Conservation (phyloP, 208 protist species). For the Angomonas deanei region DNA sequence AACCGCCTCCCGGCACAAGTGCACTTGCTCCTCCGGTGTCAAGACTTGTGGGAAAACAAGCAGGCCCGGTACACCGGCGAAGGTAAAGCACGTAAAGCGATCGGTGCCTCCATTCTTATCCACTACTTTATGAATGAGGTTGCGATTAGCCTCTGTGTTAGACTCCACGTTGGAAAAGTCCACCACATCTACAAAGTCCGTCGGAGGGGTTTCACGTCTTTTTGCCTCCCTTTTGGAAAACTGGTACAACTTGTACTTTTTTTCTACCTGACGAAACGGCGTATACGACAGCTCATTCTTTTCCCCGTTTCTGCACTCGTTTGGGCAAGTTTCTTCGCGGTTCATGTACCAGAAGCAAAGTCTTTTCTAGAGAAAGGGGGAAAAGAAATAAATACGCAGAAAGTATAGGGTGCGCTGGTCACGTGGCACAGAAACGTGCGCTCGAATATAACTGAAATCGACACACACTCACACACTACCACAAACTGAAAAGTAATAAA, state of each 20-base stretch:
- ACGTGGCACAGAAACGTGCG: too few relatives aligned
- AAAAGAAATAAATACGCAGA: too few relatives aligned
- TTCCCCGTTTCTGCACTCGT: conserved; percentile 2
- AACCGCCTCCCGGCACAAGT: conserved; percentile 48
- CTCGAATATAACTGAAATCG: too few relatives aligned
- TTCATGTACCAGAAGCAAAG: too few relatives aligned
- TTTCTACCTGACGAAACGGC: conserved; percentile 47
- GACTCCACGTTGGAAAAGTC: conserved; percentile 33
- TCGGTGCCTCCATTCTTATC: neutral
- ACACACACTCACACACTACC: neutral
- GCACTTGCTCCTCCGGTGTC: conserved; percentile 40
- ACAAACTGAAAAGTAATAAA: neutral
- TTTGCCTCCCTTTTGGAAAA: conserved; percentile 26
- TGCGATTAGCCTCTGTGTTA: conserved; percentile 51
- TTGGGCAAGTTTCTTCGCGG: conserved; percentile 1
- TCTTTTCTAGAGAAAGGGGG: too few relatives aligned
- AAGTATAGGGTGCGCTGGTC: too few relatives aligned
- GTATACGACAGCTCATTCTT: conserved; percentile 18
- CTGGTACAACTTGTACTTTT: conserved; percentile 69
- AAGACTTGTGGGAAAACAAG: conserved; percentile 55
- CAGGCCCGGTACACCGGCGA: conserved; percentile 61
- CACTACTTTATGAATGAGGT: conserved; percentile 29
- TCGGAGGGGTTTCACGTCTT: conserved; percentile 16
- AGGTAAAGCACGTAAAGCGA: conserved; percentile 54
- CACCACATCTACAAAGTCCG: conserved; percentile 55